Base-by-base conservation (phyloP, 1,139 yeast genomes). In the Blastobotrys serpentis region DNA sequence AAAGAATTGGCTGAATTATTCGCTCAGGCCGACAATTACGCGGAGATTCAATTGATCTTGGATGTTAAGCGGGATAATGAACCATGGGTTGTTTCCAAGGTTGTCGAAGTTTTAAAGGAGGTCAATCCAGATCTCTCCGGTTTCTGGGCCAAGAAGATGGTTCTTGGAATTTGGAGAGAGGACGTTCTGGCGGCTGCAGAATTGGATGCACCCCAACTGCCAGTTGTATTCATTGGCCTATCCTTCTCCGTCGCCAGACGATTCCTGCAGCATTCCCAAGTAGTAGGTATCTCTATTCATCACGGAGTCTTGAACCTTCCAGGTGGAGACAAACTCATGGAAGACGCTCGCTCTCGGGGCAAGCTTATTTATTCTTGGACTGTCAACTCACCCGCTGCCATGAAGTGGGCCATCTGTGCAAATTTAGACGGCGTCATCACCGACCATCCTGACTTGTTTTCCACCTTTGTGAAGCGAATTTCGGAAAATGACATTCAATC, bases 81-180 rank as follows among this genome's bases (percentile, higher is more conserved):
- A 29, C 77, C 82, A 14, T 68, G 74, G 46, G 72, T 89, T 2
- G 66, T 83, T 48, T 73, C 76, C 42, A 72, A 75, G 56, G 69
- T 87, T 8, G 68, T 83, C 22, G 63, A 74, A 21, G 77, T 73
- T 25, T 67, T 88, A 60, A 54, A 74, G 21, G 62, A 67, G 2
- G 77, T 77, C 4, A 71, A 77, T 37, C 61, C 70, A 18, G 82
- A 84, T 61, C 50, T 79, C 34, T 60, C 66, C 13, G 51, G 53
- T 7, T 86, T 75, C 69, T 90, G 97, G 97, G 74, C 76, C 47
- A 70, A 73, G 26, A 76, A 79, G 43, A 69, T 88, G 43, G 82
- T 84, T 48, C 79, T 88, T 62, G 98, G 98, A 0, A 67, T 90
- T 29, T 92, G 98, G 98, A 72, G 78, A 54, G 64, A 83, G 45